Evolutionary conservation across 306 rosid genomes (phyloP).

Genomic region (Quillaja saponaria): DNA sequence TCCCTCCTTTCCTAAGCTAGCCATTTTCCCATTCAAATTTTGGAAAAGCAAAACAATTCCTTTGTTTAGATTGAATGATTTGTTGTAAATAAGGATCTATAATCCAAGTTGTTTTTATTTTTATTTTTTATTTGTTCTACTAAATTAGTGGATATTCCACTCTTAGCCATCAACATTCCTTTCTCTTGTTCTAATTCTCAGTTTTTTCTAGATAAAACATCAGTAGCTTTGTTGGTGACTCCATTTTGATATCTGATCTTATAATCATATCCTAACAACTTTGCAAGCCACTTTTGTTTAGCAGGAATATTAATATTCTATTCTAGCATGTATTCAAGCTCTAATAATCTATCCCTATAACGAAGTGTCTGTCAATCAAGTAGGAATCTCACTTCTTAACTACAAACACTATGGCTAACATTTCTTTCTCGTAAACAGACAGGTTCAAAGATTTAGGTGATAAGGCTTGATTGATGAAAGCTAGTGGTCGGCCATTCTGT

Average conservation of each 20-base stretch:
- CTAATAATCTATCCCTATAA: background rate
- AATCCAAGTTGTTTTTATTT: background rate
- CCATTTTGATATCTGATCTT: fast-evolving
- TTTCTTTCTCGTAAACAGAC: background rate
- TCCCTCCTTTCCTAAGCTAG: too few species aligned
- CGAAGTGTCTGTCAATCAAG: background rate
- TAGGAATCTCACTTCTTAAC: background rate
- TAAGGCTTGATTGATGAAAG: background rate
- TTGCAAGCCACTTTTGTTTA: background rate
- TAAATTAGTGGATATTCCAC: background rate
- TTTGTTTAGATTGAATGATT: background rate
- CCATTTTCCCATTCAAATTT: too few species aligned
- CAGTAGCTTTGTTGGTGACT: fast-evolving
- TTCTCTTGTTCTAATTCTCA: background rate
- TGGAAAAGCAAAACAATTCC: background rate
- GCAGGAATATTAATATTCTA: background rate
- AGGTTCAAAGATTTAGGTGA: fast-evolving
- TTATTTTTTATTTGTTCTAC: too few species aligned
- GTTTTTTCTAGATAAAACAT: background rate
- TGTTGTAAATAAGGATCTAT: too few species aligned
- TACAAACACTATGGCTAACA: fast-evolving
- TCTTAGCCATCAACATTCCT: background rate
- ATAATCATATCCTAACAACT: background rate
- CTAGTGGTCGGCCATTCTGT: background rate
- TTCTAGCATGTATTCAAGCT: background rate